Evolutionary conservation across 305 asterid species (phyloP).

Genomic region (Fraxinus xanthoxyloides): DNA sequence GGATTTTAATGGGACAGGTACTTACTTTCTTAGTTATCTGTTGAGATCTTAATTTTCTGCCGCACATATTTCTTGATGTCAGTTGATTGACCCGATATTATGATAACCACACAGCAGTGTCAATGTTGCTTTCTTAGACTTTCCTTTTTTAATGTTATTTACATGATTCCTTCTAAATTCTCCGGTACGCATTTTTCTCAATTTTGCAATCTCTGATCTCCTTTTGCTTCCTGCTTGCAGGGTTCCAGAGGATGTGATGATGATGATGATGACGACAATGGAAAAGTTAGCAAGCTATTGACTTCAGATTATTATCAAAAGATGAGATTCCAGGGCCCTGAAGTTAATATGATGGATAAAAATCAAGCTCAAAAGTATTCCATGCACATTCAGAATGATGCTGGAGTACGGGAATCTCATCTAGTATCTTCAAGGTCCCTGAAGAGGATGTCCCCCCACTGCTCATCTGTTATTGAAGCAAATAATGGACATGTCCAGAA

Average conservation of each 20-base stretch:
- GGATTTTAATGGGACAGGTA: constrained; percentile 55
- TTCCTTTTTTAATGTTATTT: constrained; percentile 6
- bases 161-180: neutral
- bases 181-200: neutral
- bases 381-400: constrained; percentile 18
- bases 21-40: neutral
- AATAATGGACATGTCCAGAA: constrained; percentile 37
- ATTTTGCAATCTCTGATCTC: constrained; percentile 26
- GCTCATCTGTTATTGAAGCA: constrained; percentile 44
- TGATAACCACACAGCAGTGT: neutral
- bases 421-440: constrained; percentile 43
- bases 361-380: constrained; percentile 27
- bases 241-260: constrained; percentile 40
- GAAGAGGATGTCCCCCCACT: constrained; percentile 51
- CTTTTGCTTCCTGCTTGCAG: constrained; percentile 38
- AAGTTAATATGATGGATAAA: constrained; percentile 30
- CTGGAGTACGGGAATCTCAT: constrained; percentile 34
- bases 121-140: neutral
- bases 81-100: neutral
- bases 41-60: neutral
- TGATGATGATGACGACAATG: too few relatives aligned
- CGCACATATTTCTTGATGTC: neutral
- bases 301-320: constrained; percentile 37
- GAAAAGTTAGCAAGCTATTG: constrained; percentile 41
- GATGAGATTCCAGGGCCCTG: constrained; percentile 32